These are phyloP conservation scores for Achlya hypogyna DNA, from an alignment of 352 stramenopile species.

Conservation along the genomic window DNA sequence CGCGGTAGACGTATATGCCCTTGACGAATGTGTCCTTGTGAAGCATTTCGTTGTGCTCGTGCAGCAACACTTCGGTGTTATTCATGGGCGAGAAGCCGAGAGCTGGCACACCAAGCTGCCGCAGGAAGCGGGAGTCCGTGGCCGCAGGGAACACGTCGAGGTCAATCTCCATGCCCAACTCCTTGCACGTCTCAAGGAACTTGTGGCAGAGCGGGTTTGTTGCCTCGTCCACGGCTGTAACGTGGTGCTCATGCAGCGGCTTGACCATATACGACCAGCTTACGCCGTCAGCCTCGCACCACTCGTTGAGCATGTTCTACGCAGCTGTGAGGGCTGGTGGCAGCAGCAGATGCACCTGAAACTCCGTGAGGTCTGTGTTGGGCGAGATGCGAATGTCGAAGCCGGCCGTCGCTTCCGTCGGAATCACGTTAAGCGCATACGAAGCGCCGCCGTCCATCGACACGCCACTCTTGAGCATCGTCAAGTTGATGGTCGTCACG, in stretches of 20 bases:
- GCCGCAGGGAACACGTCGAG: slow-evolving; percentile 92
- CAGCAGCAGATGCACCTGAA: slow-evolving; percentile 31
- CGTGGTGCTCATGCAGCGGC: slow-evolving; percentile 48
- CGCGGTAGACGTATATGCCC: slow-evolving; percentile 84
- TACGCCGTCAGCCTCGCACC: slow-evolving; percentile 75
- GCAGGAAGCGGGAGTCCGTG: slow-evolving; percentile 90
- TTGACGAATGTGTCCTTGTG: slow-evolving; percentile 87
- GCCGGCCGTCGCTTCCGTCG: slow-evolving; percentile 80
- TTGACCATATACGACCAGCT: slow-evolving; percentile 66
- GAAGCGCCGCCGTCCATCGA: slow-evolving; percentile 63
- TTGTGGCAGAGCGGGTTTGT: slow-evolving; percentile 30
- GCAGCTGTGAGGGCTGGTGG: background rate
- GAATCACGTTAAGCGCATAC: slow-evolving; percentile 92
- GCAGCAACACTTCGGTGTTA: slow-evolving; percentile 90
- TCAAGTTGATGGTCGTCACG: slow-evolving; percentile 94
- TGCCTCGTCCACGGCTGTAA: slow-evolving; percentile 40
- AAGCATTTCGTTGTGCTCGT: slow-evolving; percentile 95
- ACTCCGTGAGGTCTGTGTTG: slow-evolving; percentile 70
- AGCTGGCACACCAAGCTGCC: slow-evolving; percentile 84
- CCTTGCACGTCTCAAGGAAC: slow-evolving; percentile 38
- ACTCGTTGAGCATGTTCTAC: slow-evolving; percentile 80
- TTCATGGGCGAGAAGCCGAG: slow-evolving; percentile 93
- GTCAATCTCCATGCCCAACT: slow-evolving; percentile 51
- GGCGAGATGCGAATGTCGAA: slow-evolving; percentile 94
- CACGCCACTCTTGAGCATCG: slow-evolving; percentile 87